Percentiles rank a stretch among this genome's conserved stretches.
These are phyloP conservation scores for Exophiala lecanii-corni DNA, from an alignment of 2,329 filamentous ascomycete species.

Conservation along the genomic window DNA sequence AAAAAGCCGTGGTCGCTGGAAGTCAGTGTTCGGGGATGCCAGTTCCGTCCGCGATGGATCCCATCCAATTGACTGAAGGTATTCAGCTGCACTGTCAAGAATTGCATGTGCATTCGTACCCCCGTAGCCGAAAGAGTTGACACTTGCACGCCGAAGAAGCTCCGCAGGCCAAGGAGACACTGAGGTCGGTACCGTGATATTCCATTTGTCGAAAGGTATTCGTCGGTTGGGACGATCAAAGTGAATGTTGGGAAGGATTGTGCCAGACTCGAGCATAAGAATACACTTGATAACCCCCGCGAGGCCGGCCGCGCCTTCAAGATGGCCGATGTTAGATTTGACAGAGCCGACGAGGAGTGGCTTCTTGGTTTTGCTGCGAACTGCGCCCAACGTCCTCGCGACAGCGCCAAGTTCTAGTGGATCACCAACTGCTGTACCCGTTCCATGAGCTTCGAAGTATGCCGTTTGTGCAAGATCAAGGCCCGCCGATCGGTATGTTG, in stretches of 20 bases:
- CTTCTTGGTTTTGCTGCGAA: neutral
- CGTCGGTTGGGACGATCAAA: constrained; percentile 31
- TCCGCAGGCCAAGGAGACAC: constrained; percentile 10
- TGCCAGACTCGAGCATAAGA: constrained; percentile 22
- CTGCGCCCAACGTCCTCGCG: constrained; percentile 3
- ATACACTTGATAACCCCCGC: constrained; percentile 16
- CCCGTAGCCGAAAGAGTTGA: constrained; percentile 36
- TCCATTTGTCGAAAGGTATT: constrained; percentile 23
- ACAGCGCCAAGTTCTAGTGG: constrained; percentile 11
- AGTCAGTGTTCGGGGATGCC: neutral
- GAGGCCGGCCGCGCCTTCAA: constrained; percentile 17
- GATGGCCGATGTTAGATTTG: constrained; percentile 14
- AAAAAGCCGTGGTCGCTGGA: neutral
- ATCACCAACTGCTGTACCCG: constrained; percentile 36
- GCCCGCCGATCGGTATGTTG: constrained; percentile 10
- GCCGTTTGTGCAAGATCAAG: constrained; percentile 31
- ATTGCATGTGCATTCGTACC: constrained; percentile 34
- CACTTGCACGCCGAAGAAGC: constrained; percentile 27
- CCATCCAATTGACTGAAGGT: neutral
- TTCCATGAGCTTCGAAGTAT: constrained; percentile 36
- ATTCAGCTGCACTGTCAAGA: constrained; percentile 25
- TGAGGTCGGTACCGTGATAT: constrained; percentile 12
- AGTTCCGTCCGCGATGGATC: neutral
- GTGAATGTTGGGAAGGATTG: constrained; percentile 30
- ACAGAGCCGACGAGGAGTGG: constrained; percentile 4